Conservation (phyloP, 176 grass and related monocot species). For the Carex parvula region DNA sequence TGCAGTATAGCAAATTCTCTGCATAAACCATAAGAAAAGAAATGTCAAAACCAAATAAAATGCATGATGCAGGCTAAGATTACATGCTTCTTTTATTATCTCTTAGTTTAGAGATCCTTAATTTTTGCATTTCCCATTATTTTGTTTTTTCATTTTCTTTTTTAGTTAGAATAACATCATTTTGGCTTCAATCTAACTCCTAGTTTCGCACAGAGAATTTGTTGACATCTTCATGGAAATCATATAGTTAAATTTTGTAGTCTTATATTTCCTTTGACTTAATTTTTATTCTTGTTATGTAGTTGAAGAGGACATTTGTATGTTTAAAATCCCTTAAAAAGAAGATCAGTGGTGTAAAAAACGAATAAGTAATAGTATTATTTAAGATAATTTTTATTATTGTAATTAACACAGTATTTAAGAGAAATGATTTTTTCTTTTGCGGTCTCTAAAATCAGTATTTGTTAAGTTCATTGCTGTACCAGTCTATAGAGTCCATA, state of each 20-base stretch:
- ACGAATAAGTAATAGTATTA: background rate
- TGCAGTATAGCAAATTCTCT: constrained; percentile 68
- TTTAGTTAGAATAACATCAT: background rate
- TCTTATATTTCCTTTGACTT: no score
- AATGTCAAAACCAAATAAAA: background rate
- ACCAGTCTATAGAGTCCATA: background rate
- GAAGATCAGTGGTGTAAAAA: background rate
- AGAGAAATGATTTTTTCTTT: background rate
- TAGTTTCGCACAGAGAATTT: background rate
- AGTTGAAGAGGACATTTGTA: background rate
- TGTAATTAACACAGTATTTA: background rate
- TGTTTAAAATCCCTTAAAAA: background rate
- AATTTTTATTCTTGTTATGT: background rate
- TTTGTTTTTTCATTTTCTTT: background rate
- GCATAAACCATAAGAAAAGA: constrained; percentile 33
- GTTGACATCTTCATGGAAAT: background rate
- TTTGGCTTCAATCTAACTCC: background rate
- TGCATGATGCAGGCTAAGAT: background rate
- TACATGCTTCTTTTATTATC: background rate
- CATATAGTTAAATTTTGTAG: background rate
- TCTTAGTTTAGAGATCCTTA: background rate
- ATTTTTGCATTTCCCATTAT: background rate
- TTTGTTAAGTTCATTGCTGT: background rate
- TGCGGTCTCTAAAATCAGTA: background rate
- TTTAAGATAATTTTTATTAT: background rate